Base-by-base conservation (phyloP, 139 green algal genomes). In the Asterochloris sp. region DNA sequence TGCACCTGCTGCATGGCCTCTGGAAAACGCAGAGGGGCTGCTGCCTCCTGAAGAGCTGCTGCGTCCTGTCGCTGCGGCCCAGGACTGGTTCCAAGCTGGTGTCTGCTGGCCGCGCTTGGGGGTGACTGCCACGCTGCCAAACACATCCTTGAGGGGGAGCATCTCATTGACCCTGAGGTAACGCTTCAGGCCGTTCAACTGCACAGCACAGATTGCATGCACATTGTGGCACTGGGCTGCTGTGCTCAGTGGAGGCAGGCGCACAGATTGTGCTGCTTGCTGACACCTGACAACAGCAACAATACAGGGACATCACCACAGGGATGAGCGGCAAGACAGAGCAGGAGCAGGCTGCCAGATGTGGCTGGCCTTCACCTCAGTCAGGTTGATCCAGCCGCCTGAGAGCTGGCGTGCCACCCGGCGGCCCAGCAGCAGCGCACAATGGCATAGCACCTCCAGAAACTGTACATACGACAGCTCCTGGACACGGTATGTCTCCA, bases 381-480 rank as follows among this genome's bases (percentile, higher is more conserved):
- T 80, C 4, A 80, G 38, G 23, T 80, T 80, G 17, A 80, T 62
- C 76, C 76, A 80, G 21, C 60, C 60, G 14, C 76, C 76, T 13
- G 26, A 69, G 60, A 80, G 76, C 76, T 80, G 67, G 24, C 76
- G 38, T 47, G 67, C 60, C 54, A 80, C 76, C 60, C 68, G 76
- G 60, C 68, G 76, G 23, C 76, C 38, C 24, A 80, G 76, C 61
- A 80, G 61, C 23, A 80, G 24, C 24, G 76, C 76, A 80, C 76
- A 80, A 62, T 62, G 76, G 61, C 54, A 80, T 21, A 80, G 76
- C 60, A 80, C 68, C 60, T 80, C 60, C 60, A 80, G 76, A 61
- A 80, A n/a, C 13, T 80, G 23, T n/a, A 62, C 60, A n/a, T 80
- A 80, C 54, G 67, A 62, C 19, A 80, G 76, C 54, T 26, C 10